Conservation (phyloP, 169 alveolate genomes). For the Plasmodium coatneyi region DNA sequence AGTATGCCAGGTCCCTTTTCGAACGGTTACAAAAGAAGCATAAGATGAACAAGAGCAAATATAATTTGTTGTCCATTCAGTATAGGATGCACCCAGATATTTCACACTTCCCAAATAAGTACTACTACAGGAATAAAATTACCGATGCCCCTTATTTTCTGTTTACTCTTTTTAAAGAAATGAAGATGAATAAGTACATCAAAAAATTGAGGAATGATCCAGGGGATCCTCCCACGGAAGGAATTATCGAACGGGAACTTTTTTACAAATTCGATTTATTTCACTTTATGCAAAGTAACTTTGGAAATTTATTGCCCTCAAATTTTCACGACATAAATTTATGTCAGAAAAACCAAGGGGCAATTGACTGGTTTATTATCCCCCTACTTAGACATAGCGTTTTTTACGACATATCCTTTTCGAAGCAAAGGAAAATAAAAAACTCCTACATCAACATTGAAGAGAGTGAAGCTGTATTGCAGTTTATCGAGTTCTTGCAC, state of each 20-base stretch:
- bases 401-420: conserved; percentile 72
- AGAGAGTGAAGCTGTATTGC: conserved; percentile 71
- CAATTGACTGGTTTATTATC: conserved; percentile 77
- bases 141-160: conserved; percentile 73
- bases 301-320: conserved; percentile 32
- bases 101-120: conserved; percentile 93
- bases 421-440: conserved; percentile 36
- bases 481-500: conserved; percentile 74
- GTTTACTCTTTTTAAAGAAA: conserved; percentile 20
- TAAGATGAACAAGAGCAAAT: conserved; percentile 81
- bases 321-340: conserved; percentile 32
- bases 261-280: conserved; percentile 47
- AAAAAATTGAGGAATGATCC: background rate
- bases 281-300: conserved; percentile 27
- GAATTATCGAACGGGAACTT: conserved; percentile 26
- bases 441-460: conserved; percentile 74
- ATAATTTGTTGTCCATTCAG: conserved; percentile 90
- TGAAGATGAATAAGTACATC: conserved; percentile 16
- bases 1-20: conserved; percentile 89
- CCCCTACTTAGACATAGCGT: conserved; percentile 78
- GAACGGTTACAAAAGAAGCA: conserved; percentile 87
- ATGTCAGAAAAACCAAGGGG: conserved; percentile 43
- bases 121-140: conserved; percentile 89
- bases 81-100: conserved; percentile 98
- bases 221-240: background rate